These are phyloP conservation scores for Salvia hispanica DNA, from an alignment of 257 asterid species.

Conservation along the genomic window DNA sequence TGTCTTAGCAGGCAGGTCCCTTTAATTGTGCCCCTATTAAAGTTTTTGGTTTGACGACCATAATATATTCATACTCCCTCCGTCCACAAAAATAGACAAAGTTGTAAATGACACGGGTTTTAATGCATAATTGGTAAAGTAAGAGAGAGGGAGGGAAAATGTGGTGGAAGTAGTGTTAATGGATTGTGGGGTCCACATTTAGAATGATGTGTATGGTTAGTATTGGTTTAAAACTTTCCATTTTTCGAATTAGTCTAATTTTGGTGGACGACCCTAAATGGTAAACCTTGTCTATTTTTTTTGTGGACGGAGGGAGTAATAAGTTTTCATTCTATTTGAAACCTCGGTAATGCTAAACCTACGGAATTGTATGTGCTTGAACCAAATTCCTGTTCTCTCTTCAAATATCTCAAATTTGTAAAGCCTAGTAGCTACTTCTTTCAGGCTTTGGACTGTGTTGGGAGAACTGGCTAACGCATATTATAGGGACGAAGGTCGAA, in stretches of 20 bases:
- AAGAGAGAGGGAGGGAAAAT: no score
- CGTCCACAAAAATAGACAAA: no score
- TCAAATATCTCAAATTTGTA: conserved; percentile 17
- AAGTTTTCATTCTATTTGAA: conserved; percentile 16
- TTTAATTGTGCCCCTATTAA: conserved; percentile 19
- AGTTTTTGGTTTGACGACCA: conserved; percentile 19
- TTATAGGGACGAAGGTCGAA: conserved; percentile 89
- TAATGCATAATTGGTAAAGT: no score
- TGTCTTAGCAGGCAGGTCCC: conserved; percentile 78
- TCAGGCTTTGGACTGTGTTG: conserved; percentile 71
- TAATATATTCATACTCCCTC: conserved; percentile 23
- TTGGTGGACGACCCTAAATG: no score
- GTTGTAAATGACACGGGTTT: no score
- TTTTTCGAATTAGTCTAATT: no score
- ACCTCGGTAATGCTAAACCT: conserved; percentile 17
- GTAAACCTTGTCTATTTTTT: no score
- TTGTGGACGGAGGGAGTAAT: no score
- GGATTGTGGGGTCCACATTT: no score
- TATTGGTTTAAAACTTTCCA: no score
- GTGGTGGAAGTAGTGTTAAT: no score
- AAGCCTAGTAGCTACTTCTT: conserved; percentile 35
- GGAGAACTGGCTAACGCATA: conserved; percentile 71
- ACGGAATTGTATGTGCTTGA: conserved; percentile 11
- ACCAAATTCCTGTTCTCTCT: conserved; percentile 10
- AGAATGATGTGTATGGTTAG: no score